Conservation (phyloP, 805 yeast species). For the Cyberlindnera japonica region DNA sequence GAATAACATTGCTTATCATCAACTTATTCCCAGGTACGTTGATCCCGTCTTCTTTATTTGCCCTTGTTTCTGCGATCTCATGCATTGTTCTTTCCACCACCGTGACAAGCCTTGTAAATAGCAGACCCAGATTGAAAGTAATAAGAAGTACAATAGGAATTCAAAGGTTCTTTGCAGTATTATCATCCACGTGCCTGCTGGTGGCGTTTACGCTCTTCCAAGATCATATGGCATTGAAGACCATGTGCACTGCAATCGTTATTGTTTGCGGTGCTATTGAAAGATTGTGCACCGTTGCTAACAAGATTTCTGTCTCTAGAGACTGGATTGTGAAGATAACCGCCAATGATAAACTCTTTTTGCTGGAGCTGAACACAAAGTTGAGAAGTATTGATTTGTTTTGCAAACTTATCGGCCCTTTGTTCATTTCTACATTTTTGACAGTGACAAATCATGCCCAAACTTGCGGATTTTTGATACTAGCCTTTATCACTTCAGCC, state of each 20-base stretch:
- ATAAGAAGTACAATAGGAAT: conserved; percentile 26
- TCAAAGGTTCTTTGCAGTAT: conserved; percentile 21
- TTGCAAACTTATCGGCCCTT: conserved; percentile 37
- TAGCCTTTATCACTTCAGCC: conserved; percentile 28
- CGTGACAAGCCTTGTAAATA: conserved; percentile 31
- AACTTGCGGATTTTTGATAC: conserved; percentile 28
- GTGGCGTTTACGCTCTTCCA: conserved; percentile 14
- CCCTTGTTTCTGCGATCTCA: conserved; percentile 29
- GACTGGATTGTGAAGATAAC: conserved; percentile 39
- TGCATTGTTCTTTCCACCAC: conserved; percentile 28
- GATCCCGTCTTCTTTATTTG: conserved; percentile 34
- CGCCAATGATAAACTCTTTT: conserved; percentile 23
- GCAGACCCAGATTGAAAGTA: conserved; percentile 24
- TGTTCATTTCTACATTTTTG: conserved; percentile 33
- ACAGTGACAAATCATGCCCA: conserved; percentile 22
- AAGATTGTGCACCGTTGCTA: conserved; percentile 31
- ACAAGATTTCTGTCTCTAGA: conserved; percentile 35
- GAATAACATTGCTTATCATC: conserved; percentile 34
- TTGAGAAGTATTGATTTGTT: conserved; percentile 37
- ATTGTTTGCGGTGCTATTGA: conserved; percentile 33
- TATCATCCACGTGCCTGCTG: conserved; percentile 12
- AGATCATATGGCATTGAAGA: conserved; percentile 8
- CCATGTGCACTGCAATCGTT: conserved; percentile 19
- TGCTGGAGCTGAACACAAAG: conserved; percentile 30
- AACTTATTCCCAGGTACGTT: conserved; percentile 33